phyloP scores from a whole-genome alignment of 495 filamentous ascomycete species.

The Hypoxylon perforatum region DNA sequence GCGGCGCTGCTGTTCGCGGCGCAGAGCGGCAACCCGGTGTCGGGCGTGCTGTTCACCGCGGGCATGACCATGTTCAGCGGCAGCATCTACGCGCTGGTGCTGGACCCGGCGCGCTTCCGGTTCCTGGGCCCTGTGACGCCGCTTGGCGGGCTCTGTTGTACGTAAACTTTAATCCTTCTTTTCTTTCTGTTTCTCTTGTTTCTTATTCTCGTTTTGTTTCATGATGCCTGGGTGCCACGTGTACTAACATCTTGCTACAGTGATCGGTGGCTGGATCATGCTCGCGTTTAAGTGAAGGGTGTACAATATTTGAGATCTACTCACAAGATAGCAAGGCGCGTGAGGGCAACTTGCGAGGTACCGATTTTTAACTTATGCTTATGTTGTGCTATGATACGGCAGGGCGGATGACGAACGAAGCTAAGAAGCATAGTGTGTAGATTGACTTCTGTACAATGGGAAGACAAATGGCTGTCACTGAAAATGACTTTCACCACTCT shows the following conservation, averaged over 20 bases:
- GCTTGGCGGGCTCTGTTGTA: slow-evolving; percentile 64
- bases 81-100: slow-evolving; percentile 67
- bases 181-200: background rate
- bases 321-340: background rate
- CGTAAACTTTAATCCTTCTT: slow-evolving; percentile 32
- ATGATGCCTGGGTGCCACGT: background rate
- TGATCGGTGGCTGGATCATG: slow-evolving; percentile 45
- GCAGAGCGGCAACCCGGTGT: slow-evolving; percentile 48
- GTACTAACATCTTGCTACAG: slow-evolving; percentile 5
- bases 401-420: too few relatives aligned
- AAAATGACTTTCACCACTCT: background rate
- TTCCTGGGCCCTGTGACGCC: slow-evolving; percentile 69
- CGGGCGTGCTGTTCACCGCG: slow-evolving; percentile 53
- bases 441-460: background rate
- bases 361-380: too few relatives aligned
- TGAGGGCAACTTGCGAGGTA: background rate
- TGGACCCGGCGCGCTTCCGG: slow-evolving; percentile 66
- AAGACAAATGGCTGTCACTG: background rate
- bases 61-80: slow-evolving; percentile 70
- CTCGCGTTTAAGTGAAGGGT: slow-evolving; percentile 33
- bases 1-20: slow-evolving; percentile 63
- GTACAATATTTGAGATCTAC: background rate
- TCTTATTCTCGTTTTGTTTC: background rate
- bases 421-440: background rate
- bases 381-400: too few relatives aligned